A percentile compares a stretch with the other conserved stretches of the same genome.
phyloP scores from a whole-genome alignment of 2,329 filamentous ascomycete genomes.

The Aspergillus clavatus region DNA sequence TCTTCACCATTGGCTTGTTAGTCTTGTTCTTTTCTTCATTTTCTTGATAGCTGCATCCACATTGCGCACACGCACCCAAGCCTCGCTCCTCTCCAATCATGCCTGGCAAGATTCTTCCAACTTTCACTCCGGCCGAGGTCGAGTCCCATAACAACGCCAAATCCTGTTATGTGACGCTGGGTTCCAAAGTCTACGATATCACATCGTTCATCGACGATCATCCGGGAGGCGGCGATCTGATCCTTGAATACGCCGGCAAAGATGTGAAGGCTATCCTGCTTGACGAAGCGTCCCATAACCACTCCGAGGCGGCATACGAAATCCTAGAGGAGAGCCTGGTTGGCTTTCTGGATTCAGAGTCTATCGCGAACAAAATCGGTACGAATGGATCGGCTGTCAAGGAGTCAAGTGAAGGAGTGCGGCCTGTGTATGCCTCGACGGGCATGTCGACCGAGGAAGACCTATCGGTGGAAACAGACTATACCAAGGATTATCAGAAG shows the following conservation, averaged over 20 bases:
- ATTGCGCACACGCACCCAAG: background rate
- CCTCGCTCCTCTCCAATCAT: constrained; percentile 48
- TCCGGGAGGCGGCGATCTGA: constrained; percentile 81
- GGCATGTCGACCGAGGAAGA: constrained; percentile 90
- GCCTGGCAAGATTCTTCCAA: constrained; percentile 77
- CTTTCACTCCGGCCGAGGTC: constrained; percentile 75
- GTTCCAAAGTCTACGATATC: constrained; percentile 88
- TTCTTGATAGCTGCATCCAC: background rate
- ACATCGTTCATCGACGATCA: constrained; percentile 87
- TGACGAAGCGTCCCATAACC: constrained; percentile 75
- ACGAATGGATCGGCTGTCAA: constrained; percentile 24
- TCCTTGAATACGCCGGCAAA: constrained; percentile 84
- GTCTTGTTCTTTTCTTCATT: background rate
- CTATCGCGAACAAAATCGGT: constrained; percentile 46
- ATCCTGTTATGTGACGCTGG: constrained; percentile 91
- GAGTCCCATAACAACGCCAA: constrained; percentile 70
- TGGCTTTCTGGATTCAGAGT: constrained; percentile 67
- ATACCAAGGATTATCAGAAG: constrained; percentile 68
- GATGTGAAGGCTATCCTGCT: constrained; percentile 79
- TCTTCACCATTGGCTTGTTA: background rate
- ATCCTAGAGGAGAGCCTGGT: constrained; percentile 82
- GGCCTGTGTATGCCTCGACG: constrained; percentile 53
- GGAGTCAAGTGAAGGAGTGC: constrained; percentile 24
- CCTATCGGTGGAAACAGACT: constrained; percentile 78
- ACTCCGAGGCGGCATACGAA: constrained; percentile 93